Evolutionary conservation across 2,329 filamentous ascomycete genomes (phyloP), one percentile per base, ranked within the genome.

Genomic region (Thielaviopsis ethacetica): DNA sequence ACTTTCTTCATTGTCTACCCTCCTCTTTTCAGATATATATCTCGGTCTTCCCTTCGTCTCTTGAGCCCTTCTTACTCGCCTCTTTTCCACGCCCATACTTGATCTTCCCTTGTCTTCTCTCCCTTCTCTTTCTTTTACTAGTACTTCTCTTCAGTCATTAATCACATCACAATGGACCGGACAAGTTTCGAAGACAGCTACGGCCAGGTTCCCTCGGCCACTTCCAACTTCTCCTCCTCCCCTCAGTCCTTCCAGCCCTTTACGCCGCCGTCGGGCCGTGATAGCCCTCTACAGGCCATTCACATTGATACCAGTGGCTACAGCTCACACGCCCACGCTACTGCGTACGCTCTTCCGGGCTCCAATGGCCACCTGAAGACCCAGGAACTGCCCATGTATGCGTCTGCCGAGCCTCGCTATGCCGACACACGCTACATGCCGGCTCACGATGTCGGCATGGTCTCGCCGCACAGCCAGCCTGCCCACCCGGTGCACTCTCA

Each of bases 241-340:
- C 65, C 65, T 27, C 72, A 71, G 34, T 64, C 66, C 56, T 75
- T 73, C 68, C 73, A 73, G 49, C 69, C 72, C 26, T 75, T 71
- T 61, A 76, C 73, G 49, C 73, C 74, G 52, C 70, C 68, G 30
- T 75, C 74, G 59, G 68, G 72, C 65, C 70, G 73, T 59, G 38
- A 54, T 24, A 53, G 54, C 53, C n/a, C 53, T 15, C 56, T 56
- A 24, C 53, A 61, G 34, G 49, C 58, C 19, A 61, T 59, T 9
- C 57, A 55, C 38, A 55, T 53, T 49, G 53, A 59, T n/a, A 59
- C 56, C 15, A 59, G 53, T 27, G 51, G 53, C 7, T 59, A 56
- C 53, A 47, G 34, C 34, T 27, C 49, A 15, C 49, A 52, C 27
- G 17, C 22, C 21, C 56, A 55, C 38, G 50, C 51, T 38, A 6